A percentile compares a stretch with the other conserved stretches of the same genome.
Evolutionary conservation across 306 rosid genomes (phyloP).

Genomic region (Cyamopsis tetragonoloba): DNA sequence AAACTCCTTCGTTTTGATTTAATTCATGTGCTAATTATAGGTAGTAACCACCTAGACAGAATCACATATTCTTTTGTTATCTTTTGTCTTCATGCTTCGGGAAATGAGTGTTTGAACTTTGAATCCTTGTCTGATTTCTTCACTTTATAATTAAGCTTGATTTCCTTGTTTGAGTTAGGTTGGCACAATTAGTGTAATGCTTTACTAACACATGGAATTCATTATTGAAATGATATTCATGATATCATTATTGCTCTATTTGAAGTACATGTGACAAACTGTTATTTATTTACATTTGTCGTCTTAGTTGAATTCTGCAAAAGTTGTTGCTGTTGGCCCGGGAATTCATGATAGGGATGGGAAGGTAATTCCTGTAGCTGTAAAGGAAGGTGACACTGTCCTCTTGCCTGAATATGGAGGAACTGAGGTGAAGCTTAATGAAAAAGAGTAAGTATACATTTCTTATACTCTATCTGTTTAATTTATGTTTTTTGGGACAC

Average conservation of each 20-base stretch:
- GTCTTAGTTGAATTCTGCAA: slow-evolving; percentile 49
- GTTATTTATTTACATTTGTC: neutral
- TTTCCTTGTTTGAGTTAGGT: no score
- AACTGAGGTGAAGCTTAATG: slow-evolving; percentile 61
- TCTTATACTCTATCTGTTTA: neutral
- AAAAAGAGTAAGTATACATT: slow-evolving; percentile 49
- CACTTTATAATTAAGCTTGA: no score
- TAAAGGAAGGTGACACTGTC: slow-evolving; percentile 72
- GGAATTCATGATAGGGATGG: slow-evolving; percentile 54
- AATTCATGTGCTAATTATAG: neutral
- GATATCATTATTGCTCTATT: neutral
- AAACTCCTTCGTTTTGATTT: neutral
- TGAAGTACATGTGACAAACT: neutral
- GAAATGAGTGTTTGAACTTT: neutral
- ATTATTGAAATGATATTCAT: neutral
- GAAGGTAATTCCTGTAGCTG: slow-evolving; percentile 39
- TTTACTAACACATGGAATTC: neutral
- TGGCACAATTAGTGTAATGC: no score
- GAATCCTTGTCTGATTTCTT: neutral
- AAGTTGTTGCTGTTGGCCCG: slow-evolving; percentile 53
- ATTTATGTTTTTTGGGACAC: neutral
- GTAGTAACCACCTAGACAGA: neutral
- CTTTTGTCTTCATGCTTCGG: neutral
- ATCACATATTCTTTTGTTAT: neutral
- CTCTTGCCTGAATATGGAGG: slow-evolving; percentile 75